Conservation (phyloP, 225 moss, liverwort and hornwort genomes). For the Pleurozium schreberi region DNA sequence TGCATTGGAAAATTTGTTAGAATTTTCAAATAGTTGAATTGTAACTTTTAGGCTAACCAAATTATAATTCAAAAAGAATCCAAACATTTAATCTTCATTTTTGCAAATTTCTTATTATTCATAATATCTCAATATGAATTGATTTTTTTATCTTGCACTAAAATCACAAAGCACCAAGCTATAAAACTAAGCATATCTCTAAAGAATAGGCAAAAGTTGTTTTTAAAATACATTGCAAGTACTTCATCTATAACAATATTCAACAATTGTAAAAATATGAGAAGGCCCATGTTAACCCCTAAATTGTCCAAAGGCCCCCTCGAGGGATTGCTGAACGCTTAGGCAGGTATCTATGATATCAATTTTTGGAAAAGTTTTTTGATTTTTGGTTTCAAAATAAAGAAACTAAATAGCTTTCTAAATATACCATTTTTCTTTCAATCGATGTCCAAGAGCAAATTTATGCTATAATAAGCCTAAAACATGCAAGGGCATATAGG, state of each 20-base stretch:
- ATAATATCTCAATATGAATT: background rate
- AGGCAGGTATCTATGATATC: no score
- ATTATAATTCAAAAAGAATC: background rate
- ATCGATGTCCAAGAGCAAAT: no score
- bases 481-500: no score
- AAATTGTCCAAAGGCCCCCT: no score
- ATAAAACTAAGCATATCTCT: no score
- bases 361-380: no score
- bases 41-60: background rate
- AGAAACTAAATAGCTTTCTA: no score
- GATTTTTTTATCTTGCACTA: background rate
- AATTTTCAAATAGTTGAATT: background rate
- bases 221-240: background rate
- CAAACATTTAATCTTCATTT: background rate
- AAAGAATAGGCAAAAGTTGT: background rate
- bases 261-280: background rate
- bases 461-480: no score
- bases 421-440: no score
- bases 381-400: no score
- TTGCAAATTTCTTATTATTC: background rate
- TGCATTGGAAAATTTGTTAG: background rate
- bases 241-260: background rate
- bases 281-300: background rate
- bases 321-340: no score
- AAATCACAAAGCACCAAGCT: background rate